Base-by-base conservation (phyloP, 2,329 filamentous ascomycete genomes). In the Fusarium acutatum region DNA sequence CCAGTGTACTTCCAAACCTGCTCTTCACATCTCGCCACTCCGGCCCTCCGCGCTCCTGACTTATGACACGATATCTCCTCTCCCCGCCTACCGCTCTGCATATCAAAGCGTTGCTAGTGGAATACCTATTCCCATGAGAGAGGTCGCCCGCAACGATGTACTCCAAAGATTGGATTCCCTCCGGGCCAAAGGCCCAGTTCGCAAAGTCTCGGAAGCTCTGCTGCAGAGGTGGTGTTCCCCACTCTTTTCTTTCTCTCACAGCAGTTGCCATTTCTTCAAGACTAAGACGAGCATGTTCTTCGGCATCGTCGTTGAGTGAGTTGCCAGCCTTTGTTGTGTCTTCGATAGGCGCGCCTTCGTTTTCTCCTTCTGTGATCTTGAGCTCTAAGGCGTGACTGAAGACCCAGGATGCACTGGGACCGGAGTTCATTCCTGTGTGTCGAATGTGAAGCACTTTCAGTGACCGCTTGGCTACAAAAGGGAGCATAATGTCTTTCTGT, bases 381-480 rank as follows among this genome's bases (percentile, higher is more conserved):
- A 26, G 6, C 12, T 57, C 26, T 6, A 44, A 22, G 1, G 28
- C n/a, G 13, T 53, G 17, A 22, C 60, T 30, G 2, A 53, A 67
- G 4, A 67, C 22, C 20, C 46, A 53, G 14, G 62, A 53, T 5
- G 34, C 7, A 3, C 10, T 30, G 11, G n/a, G 13, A 2, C 22
- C 32, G n/a, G 20, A 37, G 13, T 41, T 47, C 10, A 46, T n/a
- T 3, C 52, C 52, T 0, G 62, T 67, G 2, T 47, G 40, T n/a
- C 62, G 64, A 17, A 67, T 41, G 15, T 67, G 64, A 15, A 67
- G 24, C 4, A 37, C 61, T 15, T 47, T 60, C 0, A 67, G 38
- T n/a, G 52, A 47, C 0, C 1, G 0, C 5, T 53, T 67, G 3
- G 24, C 17, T 0, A n/a, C 18, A 5, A 67, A 67, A 0, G 64